Conservation (phyloP, 2,329 filamentous ascomycete species). For the Rhexocercosporidium sp. region DNA sequence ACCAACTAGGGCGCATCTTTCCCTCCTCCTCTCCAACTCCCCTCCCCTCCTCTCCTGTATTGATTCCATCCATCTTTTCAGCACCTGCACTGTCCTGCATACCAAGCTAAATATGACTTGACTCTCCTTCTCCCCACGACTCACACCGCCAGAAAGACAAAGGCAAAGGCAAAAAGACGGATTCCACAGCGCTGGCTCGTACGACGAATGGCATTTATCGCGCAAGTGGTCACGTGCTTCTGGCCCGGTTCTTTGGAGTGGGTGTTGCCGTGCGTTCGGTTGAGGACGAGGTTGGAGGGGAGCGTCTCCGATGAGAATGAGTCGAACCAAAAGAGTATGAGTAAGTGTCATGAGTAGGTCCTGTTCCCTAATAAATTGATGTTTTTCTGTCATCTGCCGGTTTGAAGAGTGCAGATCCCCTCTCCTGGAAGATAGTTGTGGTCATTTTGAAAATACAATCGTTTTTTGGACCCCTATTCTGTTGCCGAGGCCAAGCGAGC, state of each 20-base stretch:
- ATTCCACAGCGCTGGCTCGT: conserved; percentile 4
- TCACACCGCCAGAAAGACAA: conserved; percentile 33
- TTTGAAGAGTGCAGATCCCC: neutral
- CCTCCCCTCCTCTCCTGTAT: too few species aligned
- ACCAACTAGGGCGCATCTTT: conserved; percentile 17
- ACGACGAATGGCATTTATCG: conserved; percentile 28
- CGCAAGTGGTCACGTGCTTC: conserved; percentile 20
- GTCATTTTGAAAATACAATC: neutral
- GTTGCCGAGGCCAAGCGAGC: neutral
- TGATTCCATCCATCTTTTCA: conserved; percentile 3
- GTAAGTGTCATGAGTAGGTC: neutral
- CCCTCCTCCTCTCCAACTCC: neutral
- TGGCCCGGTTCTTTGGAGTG: neutral
- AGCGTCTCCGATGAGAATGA: neutral
- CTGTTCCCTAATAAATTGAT: too few species aligned
- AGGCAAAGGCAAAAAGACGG: neutral
- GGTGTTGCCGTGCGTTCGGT: too few species aligned
- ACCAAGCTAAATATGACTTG: conserved; percentile 21
- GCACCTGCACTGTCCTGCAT: conserved; percentile 29
- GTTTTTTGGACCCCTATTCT: conserved; percentile 1
- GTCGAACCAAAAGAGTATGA: neutral
- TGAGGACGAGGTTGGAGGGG: neutral
- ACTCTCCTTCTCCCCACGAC: conserved; percentile 26
- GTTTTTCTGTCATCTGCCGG: neutral
- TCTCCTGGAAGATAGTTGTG: too few species aligned